Evolutionary conservation across 2,329 filamentous ascomycete species (phyloP).

Genomic region (Juglanconis oblonga): DNA sequence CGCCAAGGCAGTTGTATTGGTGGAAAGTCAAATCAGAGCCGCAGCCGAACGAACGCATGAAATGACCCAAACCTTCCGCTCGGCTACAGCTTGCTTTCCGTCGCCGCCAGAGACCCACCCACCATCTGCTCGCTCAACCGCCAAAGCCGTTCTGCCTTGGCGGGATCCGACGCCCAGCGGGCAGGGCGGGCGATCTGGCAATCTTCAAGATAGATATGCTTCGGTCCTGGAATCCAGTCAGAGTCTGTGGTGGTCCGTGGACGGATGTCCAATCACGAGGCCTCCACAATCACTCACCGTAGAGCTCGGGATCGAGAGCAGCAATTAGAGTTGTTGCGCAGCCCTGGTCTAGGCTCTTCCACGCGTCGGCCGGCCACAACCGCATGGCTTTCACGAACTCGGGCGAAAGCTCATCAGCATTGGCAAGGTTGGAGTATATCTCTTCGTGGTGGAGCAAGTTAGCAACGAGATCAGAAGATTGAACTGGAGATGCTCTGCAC

Average conservation of each 20-base stretch:
- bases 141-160: constrained; percentile 7
- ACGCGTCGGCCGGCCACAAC: constrained; percentile 20
- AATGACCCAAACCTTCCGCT: constrained; percentile 2
- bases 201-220: constrained; percentile 2
- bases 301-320: constrained; percentile 33
- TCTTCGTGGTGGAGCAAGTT: constrained; percentile 19
- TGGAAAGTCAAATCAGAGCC: background rate
- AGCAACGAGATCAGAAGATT: constrained; percentile 2
- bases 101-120: background rate
- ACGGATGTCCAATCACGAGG: background rate
- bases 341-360: constrained; percentile 38
- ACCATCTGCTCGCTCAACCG: constrained; percentile 12
- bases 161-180: background rate
- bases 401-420: background rate
- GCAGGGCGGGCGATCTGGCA: background rate
- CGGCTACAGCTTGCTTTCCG: constrained; percentile 8
- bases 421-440: constrained; percentile 15
- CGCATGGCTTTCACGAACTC: constrained; percentile 18
- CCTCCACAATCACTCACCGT: background rate
- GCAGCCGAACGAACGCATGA: constrained; percentile 18
- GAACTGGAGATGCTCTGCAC: constrained; percentile 1
- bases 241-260: background rate
- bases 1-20: background rate
- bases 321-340: constrained; percentile 40
- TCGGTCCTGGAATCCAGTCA: background rate